Conservation (phyloP, 2,329 filamentous ascomycete genomes). For the Penicillium thymicola region DNA sequence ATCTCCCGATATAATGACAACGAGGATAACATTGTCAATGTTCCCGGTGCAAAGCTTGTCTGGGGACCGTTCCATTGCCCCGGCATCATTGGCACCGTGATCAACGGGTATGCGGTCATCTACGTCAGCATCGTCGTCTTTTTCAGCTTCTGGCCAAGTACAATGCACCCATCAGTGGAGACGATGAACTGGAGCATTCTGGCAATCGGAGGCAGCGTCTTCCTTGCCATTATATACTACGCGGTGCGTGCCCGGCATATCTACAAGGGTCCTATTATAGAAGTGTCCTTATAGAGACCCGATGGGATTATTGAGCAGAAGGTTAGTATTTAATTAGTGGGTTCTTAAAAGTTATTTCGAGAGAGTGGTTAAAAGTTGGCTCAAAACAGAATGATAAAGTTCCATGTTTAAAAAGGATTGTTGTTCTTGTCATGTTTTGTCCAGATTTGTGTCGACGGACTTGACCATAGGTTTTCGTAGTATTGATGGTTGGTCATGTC, state of each 20-base stretch:
- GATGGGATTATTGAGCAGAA: too few relatives aligned
- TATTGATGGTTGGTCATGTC: too few relatives aligned
- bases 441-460: too few relatives aligned
- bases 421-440: too few relatives aligned
- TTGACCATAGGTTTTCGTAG: too few relatives aligned
- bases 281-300: slow-evolving; percentile 7
- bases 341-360: too few relatives aligned
- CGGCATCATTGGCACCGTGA: slow-evolving; percentile 40
- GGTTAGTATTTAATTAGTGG: too few relatives aligned
- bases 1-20: slow-evolving; percentile 29
- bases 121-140: slow-evolving; percentile 46
- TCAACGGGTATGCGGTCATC: slow-evolving; percentile 44
- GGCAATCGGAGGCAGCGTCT: slow-evolving; percentile 38
- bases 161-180: slow-evolving; percentile 32
- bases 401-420: too few relatives aligned
- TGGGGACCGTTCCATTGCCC: slow-evolving; percentile 33
- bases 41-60: slow-evolving; percentile 17
- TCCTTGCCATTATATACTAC: slow-evolving; percentile 42
- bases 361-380: too few relatives aligned
- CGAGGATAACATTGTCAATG: slow-evolving; percentile 31
- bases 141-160: slow-evolving; percentile 48
- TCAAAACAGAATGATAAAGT: too few relatives aligned
- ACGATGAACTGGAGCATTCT: slow-evolving; percentile 51
- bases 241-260: slow-evolving; percentile 28
- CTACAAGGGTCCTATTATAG: slow-evolving; percentile 31